Evolutionary conservation across 768 basidiomycete species (phyloP).

Genomic region (Antrodiella citrinella): DNA sequence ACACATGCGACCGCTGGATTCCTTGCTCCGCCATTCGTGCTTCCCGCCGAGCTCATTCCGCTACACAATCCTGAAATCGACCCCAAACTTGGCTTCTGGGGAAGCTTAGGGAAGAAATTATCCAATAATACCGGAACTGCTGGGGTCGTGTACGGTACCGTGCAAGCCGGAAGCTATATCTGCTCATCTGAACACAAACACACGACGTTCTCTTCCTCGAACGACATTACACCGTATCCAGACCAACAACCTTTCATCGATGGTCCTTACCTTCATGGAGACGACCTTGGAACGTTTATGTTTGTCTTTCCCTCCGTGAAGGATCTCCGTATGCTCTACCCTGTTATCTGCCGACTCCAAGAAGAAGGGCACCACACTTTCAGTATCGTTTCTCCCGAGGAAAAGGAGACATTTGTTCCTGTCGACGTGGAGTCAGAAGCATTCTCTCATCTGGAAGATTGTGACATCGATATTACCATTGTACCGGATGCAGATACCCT

Average conservation of each 20-base stretch:
- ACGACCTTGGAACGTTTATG: slow-evolving; percentile 21
- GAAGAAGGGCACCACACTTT: slow-evolving; percentile 23
- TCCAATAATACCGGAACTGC: slow-evolving; percentile 22
- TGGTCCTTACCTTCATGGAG: background rate
- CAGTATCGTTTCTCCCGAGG: background rate
- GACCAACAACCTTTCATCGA: background rate
- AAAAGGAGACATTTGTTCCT: slow-evolving; percentile 1
- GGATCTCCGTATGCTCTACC: slow-evolving; percentile 26
- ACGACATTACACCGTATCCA: background rate
- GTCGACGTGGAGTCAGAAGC: background rate
- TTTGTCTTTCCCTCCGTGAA: slow-evolving; percentile 27
- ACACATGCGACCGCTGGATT: slow-evolving; percentile 34
- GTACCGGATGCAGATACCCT: slow-evolving; percentile 3
- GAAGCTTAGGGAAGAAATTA: slow-evolving; percentile 18
- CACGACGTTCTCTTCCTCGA: background rate
- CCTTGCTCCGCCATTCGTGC: slow-evolving; percentile 55
- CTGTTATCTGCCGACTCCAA: slow-evolving; percentile 29
- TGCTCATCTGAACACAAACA: slow-evolving; percentile 6
- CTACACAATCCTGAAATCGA: slow-evolving; percentile 15
- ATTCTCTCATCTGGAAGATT: background rate
- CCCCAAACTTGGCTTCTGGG: slow-evolving; percentile 19
- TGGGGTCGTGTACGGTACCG: slow-evolving; percentile 26
- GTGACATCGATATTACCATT: slow-evolving; percentile 4
- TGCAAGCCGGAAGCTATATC: slow-evolving; percentile 3
- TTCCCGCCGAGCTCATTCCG: slow-evolving; percentile 27